These are phyloP conservation scores for Trypanosoma congolense DNA, from an alignment of 208 protist genomes.

Conservation along the genomic window DNA sequence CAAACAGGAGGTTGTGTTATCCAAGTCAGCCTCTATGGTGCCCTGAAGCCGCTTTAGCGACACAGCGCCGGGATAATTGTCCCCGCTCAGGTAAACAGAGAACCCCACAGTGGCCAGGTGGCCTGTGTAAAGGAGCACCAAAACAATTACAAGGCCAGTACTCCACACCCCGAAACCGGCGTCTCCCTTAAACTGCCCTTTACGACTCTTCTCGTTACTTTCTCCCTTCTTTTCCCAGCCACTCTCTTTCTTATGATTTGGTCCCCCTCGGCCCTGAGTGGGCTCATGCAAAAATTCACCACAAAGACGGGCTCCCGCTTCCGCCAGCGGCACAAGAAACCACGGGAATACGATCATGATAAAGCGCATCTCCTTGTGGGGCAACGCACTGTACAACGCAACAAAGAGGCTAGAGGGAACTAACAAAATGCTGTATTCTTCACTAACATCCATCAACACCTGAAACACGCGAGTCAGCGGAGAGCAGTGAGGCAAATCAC, in stretches of 20 bases:
- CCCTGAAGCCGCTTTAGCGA: constrained; percentile 25
- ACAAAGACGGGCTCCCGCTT: constrained; percentile 20
- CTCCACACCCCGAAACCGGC: background rate
- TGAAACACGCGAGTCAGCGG: background rate
- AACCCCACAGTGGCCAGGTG: constrained; percentile 19
- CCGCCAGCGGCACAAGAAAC: constrained; percentile 56
- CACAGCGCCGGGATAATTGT: constrained; percentile 36
- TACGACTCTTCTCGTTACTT: background rate
- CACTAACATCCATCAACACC: constrained; percentile 3
- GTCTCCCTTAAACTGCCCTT: background rate
- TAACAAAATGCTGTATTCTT: constrained; percentile 11
- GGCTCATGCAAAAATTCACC: constrained; percentile 17
- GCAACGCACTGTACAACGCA: constrained; percentile 76
- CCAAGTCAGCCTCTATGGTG: constrained; percentile 19
- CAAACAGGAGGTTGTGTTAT: constrained; percentile 10
- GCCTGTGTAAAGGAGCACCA: constrained; percentile 13
- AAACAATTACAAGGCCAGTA: background rate
- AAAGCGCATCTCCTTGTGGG: constrained; percentile 94
- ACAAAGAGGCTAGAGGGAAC: constrained; percentile 57
- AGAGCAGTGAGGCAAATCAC: background rate
- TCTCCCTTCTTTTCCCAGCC: no score
- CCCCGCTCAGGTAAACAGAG: constrained; percentile 30
- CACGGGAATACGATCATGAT: constrained; percentile 87
- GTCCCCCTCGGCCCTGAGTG: no score
- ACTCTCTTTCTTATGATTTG: no score